These are phyloP conservation scores for Blastocystis sp. DNA, from an alignment of 352 stramenopile species.

Conservation along the genomic window DNA sequence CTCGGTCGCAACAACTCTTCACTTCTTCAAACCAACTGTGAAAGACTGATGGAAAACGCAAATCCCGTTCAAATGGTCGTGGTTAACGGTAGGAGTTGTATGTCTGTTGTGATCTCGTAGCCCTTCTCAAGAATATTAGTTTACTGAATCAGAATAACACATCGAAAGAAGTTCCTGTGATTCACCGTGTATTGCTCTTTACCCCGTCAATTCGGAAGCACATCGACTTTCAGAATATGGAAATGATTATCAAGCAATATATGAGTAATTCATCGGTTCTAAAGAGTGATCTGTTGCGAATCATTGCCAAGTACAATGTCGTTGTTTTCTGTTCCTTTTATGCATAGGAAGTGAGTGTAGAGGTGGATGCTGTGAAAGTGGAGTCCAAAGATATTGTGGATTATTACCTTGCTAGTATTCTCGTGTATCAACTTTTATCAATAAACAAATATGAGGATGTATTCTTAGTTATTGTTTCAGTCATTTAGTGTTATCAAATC, in stretches of 20 bases:
- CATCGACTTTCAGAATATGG: slow-evolving; percentile 4
- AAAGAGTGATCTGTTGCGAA: not conserved
- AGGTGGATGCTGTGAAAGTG: not conserved
- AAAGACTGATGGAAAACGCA: not conserved
- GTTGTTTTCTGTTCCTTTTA: not conserved
- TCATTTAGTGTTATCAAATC: not conserved
- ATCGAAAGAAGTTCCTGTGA: not conserved
- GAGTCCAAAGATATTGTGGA: slow-evolving; percentile 43
- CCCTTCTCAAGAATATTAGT: slow-evolving; percentile 45
- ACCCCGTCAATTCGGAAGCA: slow-evolving; percentile 55
- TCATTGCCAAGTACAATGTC: slow-evolving; percentile 51
- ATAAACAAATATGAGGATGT: slow-evolving; percentile 34
- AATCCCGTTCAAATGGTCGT: not conserved
- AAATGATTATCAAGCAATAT: slow-evolving; percentile 11
- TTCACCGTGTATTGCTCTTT: slow-evolving; percentile 53
- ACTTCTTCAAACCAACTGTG: not conserved
- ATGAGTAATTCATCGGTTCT: not conserved
- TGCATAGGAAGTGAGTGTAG: not conserved
- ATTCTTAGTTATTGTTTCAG: not conserved
- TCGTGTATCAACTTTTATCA: slow-evolving; percentile 14
- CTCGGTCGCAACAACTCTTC: not conserved
- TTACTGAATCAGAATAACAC: slow-evolving; percentile 4
- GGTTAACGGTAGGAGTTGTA: not conserved
- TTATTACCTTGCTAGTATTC: slow-evolving; percentile 53
- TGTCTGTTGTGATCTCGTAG: not conserved